Percentiles rank a stretch among this genome's conserved stretches.
These are phyloP conservation scores for Nannochloropsis salina DNA, from an alignment of 108 stramenopile species.

Conservation along the genomic window DNA sequence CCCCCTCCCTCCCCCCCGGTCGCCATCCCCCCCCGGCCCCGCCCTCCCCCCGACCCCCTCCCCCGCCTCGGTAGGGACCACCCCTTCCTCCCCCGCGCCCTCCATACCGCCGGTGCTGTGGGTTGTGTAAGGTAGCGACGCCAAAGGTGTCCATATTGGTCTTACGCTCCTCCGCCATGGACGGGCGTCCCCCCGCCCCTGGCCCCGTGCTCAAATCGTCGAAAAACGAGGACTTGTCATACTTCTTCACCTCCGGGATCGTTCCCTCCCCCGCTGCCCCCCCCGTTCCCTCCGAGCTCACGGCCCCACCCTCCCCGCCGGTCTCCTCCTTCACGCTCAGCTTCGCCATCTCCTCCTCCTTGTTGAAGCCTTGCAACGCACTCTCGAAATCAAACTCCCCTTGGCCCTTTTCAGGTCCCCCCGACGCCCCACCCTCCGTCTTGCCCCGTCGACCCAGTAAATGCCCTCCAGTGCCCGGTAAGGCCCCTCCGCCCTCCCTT, in stretches of 20 bases:
- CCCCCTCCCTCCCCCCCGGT: not conserved
- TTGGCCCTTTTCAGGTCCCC: not conserved
- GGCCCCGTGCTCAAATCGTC: constrained; percentile 37
- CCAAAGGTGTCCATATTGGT: constrained; percentile 56
- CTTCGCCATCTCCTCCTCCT: constrained; percentile 29
- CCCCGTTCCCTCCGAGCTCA: not conserved
- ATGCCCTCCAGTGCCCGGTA: not conserved
- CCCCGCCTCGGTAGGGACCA: constrained; percentile 20
- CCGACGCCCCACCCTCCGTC: not conserved
- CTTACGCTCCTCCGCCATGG: constrained; percentile 43
- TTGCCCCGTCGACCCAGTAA: constrained; percentile 12
- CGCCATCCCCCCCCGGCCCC: not conserved
- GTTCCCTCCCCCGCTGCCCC: not conserved
- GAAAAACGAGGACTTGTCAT: constrained; percentile 52
- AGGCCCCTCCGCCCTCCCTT: not conserved
- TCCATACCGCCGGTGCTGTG: constrained; percentile 37
- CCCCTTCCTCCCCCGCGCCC: constrained; percentile 38
- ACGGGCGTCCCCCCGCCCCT: constrained; percentile 38
- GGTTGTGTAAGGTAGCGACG: constrained; percentile 43
- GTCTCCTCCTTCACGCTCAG: constrained; percentile 1
- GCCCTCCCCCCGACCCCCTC: constrained; percentile 18
- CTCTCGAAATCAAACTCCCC: not conserved
- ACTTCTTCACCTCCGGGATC: constrained; percentile 35
- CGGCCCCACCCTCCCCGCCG: not conserved
- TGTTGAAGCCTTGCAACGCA: not conserved